Percentiles rank a stretch among this genome's conserved stretches.
These are phyloP conservation scores for Starmerella powellii DNA, from an alignment of 805 yeast species.

Conservation along the genomic window DNA sequence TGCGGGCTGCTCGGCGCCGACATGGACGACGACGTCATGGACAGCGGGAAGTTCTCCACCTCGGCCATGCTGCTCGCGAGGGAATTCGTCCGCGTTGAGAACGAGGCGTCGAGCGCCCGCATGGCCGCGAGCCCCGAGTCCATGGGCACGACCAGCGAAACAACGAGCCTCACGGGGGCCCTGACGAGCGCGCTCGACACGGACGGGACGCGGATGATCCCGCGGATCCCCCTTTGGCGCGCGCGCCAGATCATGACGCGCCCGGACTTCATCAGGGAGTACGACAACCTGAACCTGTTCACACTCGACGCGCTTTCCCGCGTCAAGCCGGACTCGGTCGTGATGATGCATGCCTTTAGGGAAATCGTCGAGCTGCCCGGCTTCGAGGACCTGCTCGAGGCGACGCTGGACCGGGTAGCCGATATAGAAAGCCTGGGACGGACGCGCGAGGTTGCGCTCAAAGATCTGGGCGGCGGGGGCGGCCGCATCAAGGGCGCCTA, in stretches of 20 bases:
- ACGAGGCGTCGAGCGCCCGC: conserved; percentile 20
- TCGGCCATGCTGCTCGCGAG: conserved; percentile 63
- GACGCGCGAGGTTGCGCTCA: conserved; percentile 62
- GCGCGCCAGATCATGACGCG: conserved; percentile 78
- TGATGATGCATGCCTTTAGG: conserved; percentile 82
- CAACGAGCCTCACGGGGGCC: no score
- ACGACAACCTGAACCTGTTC: conserved; percentile 66
- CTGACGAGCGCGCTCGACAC: background rate
- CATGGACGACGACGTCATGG: conserved; percentile 88
- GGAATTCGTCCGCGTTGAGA: conserved; percentile 59
- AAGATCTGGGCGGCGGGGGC: conserved; percentile 42
- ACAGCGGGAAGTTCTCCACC: conserved; percentile 60
- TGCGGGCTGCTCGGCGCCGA: conserved; percentile 64
- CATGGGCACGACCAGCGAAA: no score
- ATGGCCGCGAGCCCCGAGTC: background rate
- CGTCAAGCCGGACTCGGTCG: conserved; percentile 71
- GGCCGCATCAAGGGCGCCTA: conserved; percentile 21
- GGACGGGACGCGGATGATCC: conserved; percentile 32
- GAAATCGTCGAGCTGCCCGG: conserved; percentile 64
- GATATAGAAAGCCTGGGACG: conserved; percentile 69
- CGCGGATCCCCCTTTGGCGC: conserved; percentile 70
- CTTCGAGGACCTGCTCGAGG: conserved; percentile 52
- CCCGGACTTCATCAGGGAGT: conserved; percentile 62
- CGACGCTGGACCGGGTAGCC: conserved; percentile 53
- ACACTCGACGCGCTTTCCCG: conserved; percentile 59